Base-by-base conservation (phyloP, 192 early-diverging fungal species). In the Coemansia sp. region DNA sequence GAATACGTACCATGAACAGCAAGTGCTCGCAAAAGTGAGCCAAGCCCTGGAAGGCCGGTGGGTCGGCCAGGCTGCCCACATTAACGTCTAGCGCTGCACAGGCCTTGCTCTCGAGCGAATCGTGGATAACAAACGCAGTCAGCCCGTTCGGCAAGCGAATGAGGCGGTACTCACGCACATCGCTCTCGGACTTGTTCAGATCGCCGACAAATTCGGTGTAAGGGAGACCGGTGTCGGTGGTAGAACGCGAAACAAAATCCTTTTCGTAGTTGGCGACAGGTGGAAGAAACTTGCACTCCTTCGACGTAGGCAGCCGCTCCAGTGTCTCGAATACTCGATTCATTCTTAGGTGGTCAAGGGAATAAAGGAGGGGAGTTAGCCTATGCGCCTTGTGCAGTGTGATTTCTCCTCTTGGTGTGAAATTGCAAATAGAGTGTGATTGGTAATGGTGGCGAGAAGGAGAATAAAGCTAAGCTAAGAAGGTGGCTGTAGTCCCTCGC, bases 11-110 rank as follows among this genome's bases (percentile, higher is more conserved):
- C 85, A 91, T 84, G 69, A 93, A 92, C 48, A 92, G 78, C 48
- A 93, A 63, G 65, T 93, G 92, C 74, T 93, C 92, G 79, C 89
- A 87, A 67, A 91, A 93, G 65, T 93, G 92, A 1, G 92, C 92
- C 62, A 93, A 71, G 1, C 92, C 92, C 72, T 86, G 88, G 19
- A 90, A 72, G 63, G 86, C 80, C 69, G 84, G 85, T 17, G 89
- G 90, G 72, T 92, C 91, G 19, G 77, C 86, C 40, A 91, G 68
- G 46, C 88, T 83, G 37, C 92, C 92, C 62, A 93, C 90, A 59
- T 89, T 86, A 31, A 93, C 91, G 64, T 85, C 84, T 37, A 90
- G 51, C 0, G 88, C 83, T 1, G 91, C 91, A 36, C 87, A 87
- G 29, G 90, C 85, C 77, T 89, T 87, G 79, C 90, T 89, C 14